A percentile compares a stretch with the other conserved stretches of the same genome.
phyloP scores from a whole-genome alignment of 345 rosid species.

The Barbarea vulgaris region DNA sequence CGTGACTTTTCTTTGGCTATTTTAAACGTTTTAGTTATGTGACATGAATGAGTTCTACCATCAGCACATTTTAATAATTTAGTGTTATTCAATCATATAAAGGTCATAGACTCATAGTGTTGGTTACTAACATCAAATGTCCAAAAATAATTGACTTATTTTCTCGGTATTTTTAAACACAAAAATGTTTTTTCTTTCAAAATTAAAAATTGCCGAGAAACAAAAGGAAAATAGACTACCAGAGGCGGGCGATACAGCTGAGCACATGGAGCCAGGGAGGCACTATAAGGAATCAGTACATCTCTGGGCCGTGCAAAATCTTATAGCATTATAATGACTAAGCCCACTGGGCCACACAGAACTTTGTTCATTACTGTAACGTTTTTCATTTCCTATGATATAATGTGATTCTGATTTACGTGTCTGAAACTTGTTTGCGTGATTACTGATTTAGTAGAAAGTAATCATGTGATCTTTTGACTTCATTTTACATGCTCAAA shows the following conservation, averaged over 20 bases:
- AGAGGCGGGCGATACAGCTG: neutral
- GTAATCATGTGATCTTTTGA: constrained; percentile 21
- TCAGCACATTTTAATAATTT: too few relatives aligned
- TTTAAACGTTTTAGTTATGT: too few relatives aligned
- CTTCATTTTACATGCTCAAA: constrained; percentile 2
- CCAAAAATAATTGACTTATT: neutral
- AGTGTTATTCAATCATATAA: too few relatives aligned
- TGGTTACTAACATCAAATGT: neutral
- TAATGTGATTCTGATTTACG: neutral
- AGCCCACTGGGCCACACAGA: constrained; percentile 15
- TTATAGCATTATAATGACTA: neutral
- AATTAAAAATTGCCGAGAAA: neutral
- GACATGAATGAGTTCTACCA: too few relatives aligned
- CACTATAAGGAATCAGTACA: neutral
- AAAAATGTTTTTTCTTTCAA: neutral
- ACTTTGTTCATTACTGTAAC: neutral
- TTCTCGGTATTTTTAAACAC: neutral
- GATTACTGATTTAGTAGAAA: neutral
- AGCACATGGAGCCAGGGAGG: neutral
- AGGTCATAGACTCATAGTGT: too few relatives aligned
- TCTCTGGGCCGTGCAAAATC: neutral
- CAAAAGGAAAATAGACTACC: neutral
- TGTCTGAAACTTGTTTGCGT: neutral
- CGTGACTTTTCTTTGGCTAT: too few relatives aligned
- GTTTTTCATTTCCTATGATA: neutral